Percentiles rank a stretch among this genome's conserved stretches.
phyloP scores from a whole-genome alignment of 805 yeast species.

The Citeromyces nyonsensis region DNA sequence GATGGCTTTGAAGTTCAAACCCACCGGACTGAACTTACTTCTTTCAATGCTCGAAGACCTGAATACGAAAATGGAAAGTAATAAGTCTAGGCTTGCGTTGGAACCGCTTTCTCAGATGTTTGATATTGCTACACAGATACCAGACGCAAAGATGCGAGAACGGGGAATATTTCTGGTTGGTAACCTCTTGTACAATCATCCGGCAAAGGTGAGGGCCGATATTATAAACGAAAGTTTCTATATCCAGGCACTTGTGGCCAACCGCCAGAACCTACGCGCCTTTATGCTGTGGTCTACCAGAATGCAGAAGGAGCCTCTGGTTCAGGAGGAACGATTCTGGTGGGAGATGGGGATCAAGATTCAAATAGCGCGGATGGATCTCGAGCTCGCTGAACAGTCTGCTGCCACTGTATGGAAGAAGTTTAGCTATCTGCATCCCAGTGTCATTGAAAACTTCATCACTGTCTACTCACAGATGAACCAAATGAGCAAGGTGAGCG shows the following conservation, averaged over 20 bases:
- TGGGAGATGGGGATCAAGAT: constrained; percentile 28
- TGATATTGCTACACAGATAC: constrained; percentile 21
- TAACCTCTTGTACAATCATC: constrained; percentile 21
- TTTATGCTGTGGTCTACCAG: constrained; percentile 18
- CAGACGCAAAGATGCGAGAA: constrained; percentile 14
- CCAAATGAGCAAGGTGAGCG: constrained; percentile 11
- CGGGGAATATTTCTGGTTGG: constrained; percentile 23
- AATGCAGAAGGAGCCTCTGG: constrained; percentile 15
- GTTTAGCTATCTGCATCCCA: constrained; percentile 20
- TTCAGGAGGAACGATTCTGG: constrained; percentile 31
- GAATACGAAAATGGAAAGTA: not conserved
- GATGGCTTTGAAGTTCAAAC: not conserved
- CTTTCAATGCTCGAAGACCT: not conserved
- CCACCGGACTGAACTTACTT: not conserved
- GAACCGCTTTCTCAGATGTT: constrained; percentile 20
- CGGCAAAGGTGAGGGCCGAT: constrained; percentile 25
- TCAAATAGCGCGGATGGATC: constrained; percentile 16
- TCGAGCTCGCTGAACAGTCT: constrained; percentile 19
- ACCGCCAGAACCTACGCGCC: constrained; percentile 18
- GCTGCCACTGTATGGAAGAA: constrained; percentile 12
- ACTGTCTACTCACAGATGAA: constrained; percentile 13
- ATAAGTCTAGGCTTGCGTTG: constrained; percentile 11
- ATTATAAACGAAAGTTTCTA: constrained; percentile 33
- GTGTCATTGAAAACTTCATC: constrained; percentile 18
- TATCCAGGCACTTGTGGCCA: constrained; percentile 24